A percentile compares a stretch with the other conserved stretches of the same genome.
Conservation (phyloP, 73 alveolate species). For the Tetrahymena thermophila region DNA sequence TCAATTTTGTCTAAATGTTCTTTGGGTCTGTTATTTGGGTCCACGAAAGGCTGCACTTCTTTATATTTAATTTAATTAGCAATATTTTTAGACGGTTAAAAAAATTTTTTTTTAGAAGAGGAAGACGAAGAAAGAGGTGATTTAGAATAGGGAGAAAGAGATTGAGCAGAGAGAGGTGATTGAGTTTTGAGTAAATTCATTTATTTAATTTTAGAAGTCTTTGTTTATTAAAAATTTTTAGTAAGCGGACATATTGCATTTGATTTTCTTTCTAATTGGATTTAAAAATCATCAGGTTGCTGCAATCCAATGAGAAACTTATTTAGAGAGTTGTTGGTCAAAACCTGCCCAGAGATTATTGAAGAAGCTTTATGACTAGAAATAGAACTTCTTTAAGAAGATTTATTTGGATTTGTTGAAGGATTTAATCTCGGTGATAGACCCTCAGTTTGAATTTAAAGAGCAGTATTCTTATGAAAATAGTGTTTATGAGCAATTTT, state of each 20-base stretch:
- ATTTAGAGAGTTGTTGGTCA: neutral
- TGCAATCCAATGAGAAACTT: neutral
- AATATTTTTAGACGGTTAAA: neutral
- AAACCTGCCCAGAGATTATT: neutral
- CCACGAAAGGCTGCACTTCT: neutral
- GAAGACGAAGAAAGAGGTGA: neutral
- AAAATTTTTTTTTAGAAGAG: neutral
- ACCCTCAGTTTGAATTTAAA: neutral
- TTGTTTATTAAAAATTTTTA: neutral
- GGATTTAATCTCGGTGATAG: neutral
- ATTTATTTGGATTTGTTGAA: neutral
- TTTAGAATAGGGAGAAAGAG: neutral
- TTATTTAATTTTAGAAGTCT: neutral
- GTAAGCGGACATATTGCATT: neutral
- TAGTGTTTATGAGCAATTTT: neutral
- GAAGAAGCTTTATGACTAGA: neutral
- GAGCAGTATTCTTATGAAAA: neutral
- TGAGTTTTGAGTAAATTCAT: neutral
- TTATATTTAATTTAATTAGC: neutral
- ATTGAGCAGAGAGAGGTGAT: neutral
- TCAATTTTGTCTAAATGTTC: neutral
- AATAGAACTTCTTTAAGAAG: neutral
- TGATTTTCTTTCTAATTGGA: neutral
- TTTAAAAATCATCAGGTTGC: neutral
- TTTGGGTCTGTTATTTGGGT: neutral